Conservation (phyloP, 805 yeast genomes). For the Saccharomycopsis oosterbeekiorum region DNA sequence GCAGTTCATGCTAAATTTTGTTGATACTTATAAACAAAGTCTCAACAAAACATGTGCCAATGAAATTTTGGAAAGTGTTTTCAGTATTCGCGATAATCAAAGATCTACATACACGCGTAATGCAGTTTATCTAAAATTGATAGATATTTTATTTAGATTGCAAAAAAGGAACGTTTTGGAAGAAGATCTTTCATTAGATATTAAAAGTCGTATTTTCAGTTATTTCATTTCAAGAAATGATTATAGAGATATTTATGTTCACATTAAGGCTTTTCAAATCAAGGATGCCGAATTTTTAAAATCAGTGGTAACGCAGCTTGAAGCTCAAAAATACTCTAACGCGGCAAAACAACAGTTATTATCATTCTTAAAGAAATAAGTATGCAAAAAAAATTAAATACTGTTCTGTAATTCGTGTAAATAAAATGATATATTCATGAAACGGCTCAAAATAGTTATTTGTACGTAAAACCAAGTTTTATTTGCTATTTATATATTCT, state of each 20-base stretch:
- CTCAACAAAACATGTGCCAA: not conserved
- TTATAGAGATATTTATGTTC: not conserved
- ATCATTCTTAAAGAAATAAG: not conserved
- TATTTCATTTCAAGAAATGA: constrained; percentile 1
- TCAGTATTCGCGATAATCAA: not conserved
- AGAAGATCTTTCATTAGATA: not conserved
- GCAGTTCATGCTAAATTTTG: constrained; percentile 4
- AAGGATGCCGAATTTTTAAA: not conserved
- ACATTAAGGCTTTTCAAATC: not conserved
- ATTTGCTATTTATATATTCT: not conserved
- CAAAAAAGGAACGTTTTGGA: not conserved
- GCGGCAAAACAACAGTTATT: not conserved
- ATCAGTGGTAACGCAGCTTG: not conserved
- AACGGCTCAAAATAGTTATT: not conserved
- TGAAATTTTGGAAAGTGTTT: not conserved
- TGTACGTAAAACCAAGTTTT: not conserved
- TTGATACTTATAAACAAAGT: not conserved
- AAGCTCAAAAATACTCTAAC: not conserved
- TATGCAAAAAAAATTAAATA: not conserved
- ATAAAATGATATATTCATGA: not conserved
- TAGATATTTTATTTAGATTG: not conserved
- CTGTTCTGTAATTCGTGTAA: not conserved
- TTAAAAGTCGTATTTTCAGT: not conserved
- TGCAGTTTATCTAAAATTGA: not conserved
- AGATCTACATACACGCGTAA: constrained; percentile 1